Percentiles rank a stretch among this genome's conserved stretches.
phyloP scores from a whole-genome alignment of 108 stramenopile species.

The Phaeodactylum tricornutum region DNA sequence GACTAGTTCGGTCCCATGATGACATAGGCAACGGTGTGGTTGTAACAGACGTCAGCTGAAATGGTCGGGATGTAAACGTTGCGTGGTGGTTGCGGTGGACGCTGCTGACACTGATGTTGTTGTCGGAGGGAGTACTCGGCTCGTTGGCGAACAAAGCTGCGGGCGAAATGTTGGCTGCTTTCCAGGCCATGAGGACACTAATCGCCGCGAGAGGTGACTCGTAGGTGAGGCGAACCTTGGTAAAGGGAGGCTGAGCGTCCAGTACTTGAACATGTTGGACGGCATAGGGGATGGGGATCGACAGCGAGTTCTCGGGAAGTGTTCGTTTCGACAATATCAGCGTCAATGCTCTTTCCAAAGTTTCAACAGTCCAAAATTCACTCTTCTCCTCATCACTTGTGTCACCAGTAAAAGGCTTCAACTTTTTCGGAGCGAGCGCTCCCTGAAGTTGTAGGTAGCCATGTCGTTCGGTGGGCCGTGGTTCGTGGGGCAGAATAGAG shows the following conservation, averaged over 20 bases:
- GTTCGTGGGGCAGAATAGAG: slow-evolving; percentile 77
- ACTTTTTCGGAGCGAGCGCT: slow-evolving; percentile 39
- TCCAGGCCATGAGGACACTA: slow-evolving; percentile 8
- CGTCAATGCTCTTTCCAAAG: slow-evolving; percentile 10
- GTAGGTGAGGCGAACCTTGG: slow-evolving; percentile 34
- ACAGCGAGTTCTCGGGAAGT: not conserved
- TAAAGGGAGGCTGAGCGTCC: slow-evolving; percentile 19
- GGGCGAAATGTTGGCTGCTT: slow-evolving; percentile 21
- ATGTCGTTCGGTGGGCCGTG: slow-evolving; percentile 21
- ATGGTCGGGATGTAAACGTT: slow-evolving; percentile 20
- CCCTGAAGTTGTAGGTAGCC: slow-evolving; percentile 62
- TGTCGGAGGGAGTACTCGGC: too few relatives aligned
- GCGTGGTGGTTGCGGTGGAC: not conserved
- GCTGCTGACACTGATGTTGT: too few relatives aligned
- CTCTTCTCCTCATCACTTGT: slow-evolving; percentile 4
- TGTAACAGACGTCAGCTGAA: slow-evolving; percentile 46
- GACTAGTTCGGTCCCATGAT: slow-evolving; percentile 57
- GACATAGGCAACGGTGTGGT: slow-evolving; percentile 16
- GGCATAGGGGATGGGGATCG: too few relatives aligned
- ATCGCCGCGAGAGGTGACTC: slow-evolving; percentile 17
- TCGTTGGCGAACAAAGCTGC: slow-evolving; percentile 14
- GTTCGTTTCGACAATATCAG: slow-evolving; percentile 6
- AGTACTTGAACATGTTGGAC: slow-evolving; percentile 17
- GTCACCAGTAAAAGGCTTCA: not conserved
- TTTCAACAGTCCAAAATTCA: slow-evolving; percentile 18